These are phyloP conservation scores for Omphalea diandra DNA, from an alignment of 441 rosid species.

Conservation along the genomic window DNA sequence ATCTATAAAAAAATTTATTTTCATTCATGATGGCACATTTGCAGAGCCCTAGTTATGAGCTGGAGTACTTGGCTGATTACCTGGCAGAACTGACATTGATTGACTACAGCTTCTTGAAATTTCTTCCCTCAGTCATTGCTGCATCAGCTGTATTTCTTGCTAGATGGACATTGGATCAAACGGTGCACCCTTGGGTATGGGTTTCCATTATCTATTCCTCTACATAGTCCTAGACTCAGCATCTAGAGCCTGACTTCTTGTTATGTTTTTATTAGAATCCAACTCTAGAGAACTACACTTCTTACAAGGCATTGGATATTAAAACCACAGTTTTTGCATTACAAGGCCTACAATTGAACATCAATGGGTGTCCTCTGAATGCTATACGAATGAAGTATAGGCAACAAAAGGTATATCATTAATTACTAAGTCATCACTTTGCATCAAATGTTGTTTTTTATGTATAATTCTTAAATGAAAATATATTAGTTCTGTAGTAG, in stretches of 20 bases:
- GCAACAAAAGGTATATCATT: slow-evolving; percentile 77
- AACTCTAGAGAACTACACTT: slow-evolving; percentile 75
- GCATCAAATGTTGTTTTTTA: neutral
- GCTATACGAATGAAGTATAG: slow-evolving; percentile 67
- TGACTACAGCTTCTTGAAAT: slow-evolving; percentile 57
- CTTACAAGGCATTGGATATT: slow-evolving; percentile 58
- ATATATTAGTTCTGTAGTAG: neutral
- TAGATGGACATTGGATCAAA: slow-evolving; percentile 72
- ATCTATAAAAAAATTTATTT: slow-evolving; percentile 20
- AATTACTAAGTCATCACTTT: no score
- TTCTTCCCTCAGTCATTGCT: slow-evolving; percentile 69
- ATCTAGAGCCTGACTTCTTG: slow-evolving; percentile 21
- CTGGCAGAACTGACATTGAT: slow-evolving; percentile 67
- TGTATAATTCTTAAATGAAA: no score
- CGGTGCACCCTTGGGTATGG: slow-evolving; percentile 74
- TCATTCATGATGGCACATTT: slow-evolving; percentile 20
- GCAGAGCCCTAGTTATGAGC: slow-evolving; percentile 56
- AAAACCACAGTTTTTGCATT: slow-evolving; percentile 60
- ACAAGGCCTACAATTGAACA: slow-evolving; percentile 67
- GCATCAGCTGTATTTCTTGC: slow-evolving; percentile 85
- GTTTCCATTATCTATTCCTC: slow-evolving; percentile 13
- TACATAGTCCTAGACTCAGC: slow-evolving; percentile 13
- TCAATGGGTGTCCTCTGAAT: slow-evolving; percentile 48
- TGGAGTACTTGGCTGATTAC: slow-evolving; percentile 75
- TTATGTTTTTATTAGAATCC: slow-evolving; percentile 51